Percentiles rank a stretch among this genome's conserved stretches.
Evolutionary conservation across 805 yeast species (phyloP).

Genomic region (Hanseniaspora osmophila): DNA sequence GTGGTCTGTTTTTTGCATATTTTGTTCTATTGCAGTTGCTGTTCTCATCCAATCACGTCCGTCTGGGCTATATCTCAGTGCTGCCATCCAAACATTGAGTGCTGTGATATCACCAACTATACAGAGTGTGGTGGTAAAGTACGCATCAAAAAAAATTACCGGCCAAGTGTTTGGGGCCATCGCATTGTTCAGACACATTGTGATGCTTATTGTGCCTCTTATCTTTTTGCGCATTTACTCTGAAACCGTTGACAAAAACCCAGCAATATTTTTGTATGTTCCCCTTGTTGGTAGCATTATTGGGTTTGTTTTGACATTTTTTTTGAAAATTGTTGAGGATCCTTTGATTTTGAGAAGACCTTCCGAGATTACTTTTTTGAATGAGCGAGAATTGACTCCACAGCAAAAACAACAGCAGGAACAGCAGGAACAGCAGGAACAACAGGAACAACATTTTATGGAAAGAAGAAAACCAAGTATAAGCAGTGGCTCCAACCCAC

Average conservation of each 20-base stretch:
- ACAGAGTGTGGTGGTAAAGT: constrained; percentile 46
- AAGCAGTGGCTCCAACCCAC: too few relatives aligned
- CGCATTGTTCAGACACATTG: constrained; percentile 40
- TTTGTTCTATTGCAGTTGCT: constrained; percentile 26
- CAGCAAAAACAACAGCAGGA: background rate
- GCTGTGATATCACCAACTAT: constrained; percentile 42
- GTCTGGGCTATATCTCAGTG: constrained; percentile 14
- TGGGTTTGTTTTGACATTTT: constrained; percentile 10
- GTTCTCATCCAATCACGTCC: constrained; percentile 17
- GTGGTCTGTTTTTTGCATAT: constrained; percentile 23
- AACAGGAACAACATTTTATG: background rate
- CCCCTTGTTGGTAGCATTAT: constrained; percentile 11
- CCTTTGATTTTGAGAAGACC: constrained; percentile 10
- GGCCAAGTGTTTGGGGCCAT: constrained; percentile 68
- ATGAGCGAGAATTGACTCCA: background rate
- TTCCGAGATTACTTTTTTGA: constrained; percentile 7
- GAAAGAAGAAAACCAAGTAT: too few relatives aligned
- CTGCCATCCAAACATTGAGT: constrained; percentile 32
- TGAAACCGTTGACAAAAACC: constrained; percentile 25
- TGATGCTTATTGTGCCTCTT: constrained; percentile 37
- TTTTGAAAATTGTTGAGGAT: constrained; percentile 12
- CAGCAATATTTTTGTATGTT: constrained; percentile 25
- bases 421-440: background rate
- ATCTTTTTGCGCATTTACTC: constrained; percentile 35
- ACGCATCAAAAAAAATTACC: constrained; percentile 39